Evolutionary conservation across 129 eudicot species (phyloP), one percentile per base, ranked within the genome.

Genomic region (Pittosporum tobira): DNA sequence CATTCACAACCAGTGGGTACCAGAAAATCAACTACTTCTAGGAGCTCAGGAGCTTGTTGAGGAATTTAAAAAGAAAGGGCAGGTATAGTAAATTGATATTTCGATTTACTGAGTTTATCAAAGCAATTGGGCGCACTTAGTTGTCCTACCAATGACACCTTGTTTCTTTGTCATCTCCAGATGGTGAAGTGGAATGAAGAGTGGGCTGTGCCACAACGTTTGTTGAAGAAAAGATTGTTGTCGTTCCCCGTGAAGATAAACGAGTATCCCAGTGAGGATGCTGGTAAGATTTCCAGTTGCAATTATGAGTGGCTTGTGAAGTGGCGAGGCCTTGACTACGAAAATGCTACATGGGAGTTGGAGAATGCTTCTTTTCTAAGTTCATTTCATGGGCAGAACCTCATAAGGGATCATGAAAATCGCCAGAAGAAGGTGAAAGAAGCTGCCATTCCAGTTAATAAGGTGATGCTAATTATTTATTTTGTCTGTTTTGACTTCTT

Each of bases 221-320:
- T 87, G 71, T 60, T 87, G 47, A 52, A 65, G 70, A 79, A 69
- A 71, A 74, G 87, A 66, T 42, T 63, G 29, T 38, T 79, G 48
- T 42, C 49, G 61, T 45, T 64, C 53, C 44, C 34, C 9, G 38
- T 66, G 53, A 69, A 68, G 42, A 61, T 27, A 59, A 36, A 60
- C 42, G 69, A 72, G 57, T 11, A 55, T 40, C 48, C 46, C 28
- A 34, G 40, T 12, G 49, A 70, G 24, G 44, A 40, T 52, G 29
- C 69, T 52, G 74, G 42, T 40, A 69, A 45, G 55, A 69, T 46
- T 59, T 75, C 75, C 46, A 56, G 70, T 42, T 69, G 73, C 65
- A 57, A 66, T 25, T 62, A 48, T 57, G 88, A 79, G 70, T 82
- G 95, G 95, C 91, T 82, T 77, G 95, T 87, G 53, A 81, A 74